Evolutionary conservation across 805 yeast species (phyloP).

Genomic region (Ogataea ganodermae): DNA sequence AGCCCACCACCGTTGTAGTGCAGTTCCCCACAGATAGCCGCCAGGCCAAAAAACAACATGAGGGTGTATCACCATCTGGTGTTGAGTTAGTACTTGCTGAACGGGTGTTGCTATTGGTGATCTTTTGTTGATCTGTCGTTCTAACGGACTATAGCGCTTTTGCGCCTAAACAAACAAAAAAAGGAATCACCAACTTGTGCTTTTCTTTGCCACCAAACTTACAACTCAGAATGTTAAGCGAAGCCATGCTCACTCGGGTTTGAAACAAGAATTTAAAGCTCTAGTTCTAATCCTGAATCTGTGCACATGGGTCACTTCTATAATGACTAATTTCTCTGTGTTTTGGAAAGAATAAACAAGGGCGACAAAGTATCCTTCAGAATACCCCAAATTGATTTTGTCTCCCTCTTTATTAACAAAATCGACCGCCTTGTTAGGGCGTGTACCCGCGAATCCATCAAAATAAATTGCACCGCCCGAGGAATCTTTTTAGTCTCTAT

Average conservation of each 20-base stretch:
- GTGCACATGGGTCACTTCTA: slow-evolving; percentile 1
- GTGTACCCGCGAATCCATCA: not conserved
- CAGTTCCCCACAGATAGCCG: slow-evolving; percentile 25
- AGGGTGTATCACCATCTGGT: slow-evolving; percentile 34
- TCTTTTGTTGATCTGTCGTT: no score
- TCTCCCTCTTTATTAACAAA: slow-evolving; percentile 5
- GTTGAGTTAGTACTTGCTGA: not conserved
- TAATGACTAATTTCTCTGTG: not conserved
- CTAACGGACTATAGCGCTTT: slow-evolving; percentile 1
- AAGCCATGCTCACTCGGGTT: slow-evolving; percentile 11
- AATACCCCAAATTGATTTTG: not conserved
- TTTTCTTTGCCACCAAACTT: slow-evolving; percentile 7
- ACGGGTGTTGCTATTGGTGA: no score
- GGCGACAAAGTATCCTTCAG: not conserved
- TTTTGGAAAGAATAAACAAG: slow-evolving; percentile 2
- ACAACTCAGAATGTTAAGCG: slow-evolving; percentile 21
- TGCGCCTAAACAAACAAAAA: not conserved
- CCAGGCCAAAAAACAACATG: slow-evolving; percentile 34
- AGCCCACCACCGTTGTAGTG: slow-evolving; percentile 21
- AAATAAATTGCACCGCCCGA: slow-evolving; percentile 1
- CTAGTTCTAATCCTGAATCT: slow-evolving; percentile 4
- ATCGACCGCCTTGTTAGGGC: not conserved
- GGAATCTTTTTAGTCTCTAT: slow-evolving; percentile 3
- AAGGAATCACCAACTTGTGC: not conserved
- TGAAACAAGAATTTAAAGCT: not conserved